Evolutionary conservation across 176 grass and related monocot species (phyloP), one percentile per base, ranked within the genome.

Genomic region (sorghum (Sorghum bicolor)): DNA sequence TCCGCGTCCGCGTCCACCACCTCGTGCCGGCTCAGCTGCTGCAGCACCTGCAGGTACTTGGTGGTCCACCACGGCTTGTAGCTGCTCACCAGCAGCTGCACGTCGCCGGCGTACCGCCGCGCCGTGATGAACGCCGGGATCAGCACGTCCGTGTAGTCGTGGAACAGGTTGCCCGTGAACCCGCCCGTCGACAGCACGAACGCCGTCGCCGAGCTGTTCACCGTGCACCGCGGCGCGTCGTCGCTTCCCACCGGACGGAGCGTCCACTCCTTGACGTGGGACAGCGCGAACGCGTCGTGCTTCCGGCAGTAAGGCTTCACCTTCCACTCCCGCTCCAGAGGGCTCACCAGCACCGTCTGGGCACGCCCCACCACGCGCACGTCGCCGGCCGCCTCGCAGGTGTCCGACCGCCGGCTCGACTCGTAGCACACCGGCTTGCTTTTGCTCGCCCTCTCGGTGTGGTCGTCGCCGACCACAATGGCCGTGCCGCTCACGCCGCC

Each of bases 121-220:
- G 91, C 85, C 0, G 86, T 91, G 67, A 91, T 87, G 89, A 96
- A 96, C n/a, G 92, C 80, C n/a, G 94, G 94, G 69, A 96, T 88
- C 1, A 96, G 79, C 63, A 96, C 94, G 76, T 96, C 94, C 34
- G 91, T 96, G 84, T 93, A 96, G 89, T 96, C 94, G 72, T 97
- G 91, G 89, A 97, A 97, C 29, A 81, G 88, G 85, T 97, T 97
- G 2, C 94, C 94, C 9, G 89, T 94, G 89, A 92, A 97, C 57
- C 94, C 92, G 48, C 89, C 89, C 0, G 84, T 81, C 2, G 92
- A 94, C 22, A 94, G 57, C 71, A 94, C 83, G 80, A 94, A 86
- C 7, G 89, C 89, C 4, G 92, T 90, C 10, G 78, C 92, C 12
- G 78, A 70, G 57, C 74, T 83, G 89, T 89, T 89, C 12, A 65